These are phyloP conservation scores for Jaapia argillacea DNA, from an alignment of 768 basidiomycete species.

Conservation along the genomic window DNA sequence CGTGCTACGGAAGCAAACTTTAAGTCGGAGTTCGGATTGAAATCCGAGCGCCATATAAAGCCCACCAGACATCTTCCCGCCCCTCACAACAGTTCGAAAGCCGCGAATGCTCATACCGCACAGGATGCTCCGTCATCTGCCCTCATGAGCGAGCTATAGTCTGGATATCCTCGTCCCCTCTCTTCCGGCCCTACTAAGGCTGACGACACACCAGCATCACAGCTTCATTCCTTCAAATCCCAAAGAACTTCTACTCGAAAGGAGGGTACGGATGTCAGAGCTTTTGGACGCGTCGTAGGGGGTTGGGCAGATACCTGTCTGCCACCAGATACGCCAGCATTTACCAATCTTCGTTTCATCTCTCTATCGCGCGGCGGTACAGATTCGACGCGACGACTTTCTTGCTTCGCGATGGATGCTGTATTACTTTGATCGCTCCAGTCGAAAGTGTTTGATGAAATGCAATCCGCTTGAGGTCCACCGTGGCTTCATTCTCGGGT, in stretches of 20 bases:
- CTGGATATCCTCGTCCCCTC: slow-evolving; percentile 38
- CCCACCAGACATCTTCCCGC: not conserved
- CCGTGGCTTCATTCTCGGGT: no score
- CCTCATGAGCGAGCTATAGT: slow-evolving; percentile 64
- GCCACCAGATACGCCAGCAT: no score
- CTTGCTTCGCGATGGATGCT: no score
- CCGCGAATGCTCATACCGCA: slow-evolving; percentile 48
- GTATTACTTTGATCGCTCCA: not conserved
- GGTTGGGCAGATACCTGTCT: not conserved
- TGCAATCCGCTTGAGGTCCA: not conserved
- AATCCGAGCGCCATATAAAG: no score
- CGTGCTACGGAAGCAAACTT: no score
- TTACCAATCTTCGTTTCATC: not conserved
- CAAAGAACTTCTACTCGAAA: not conserved
- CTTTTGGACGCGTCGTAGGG: not conserved
- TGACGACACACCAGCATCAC: not conserved
- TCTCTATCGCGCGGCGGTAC: not conserved
- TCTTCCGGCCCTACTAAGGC: not conserved
- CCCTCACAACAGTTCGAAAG: slow-evolving; percentile 30
- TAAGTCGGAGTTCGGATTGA: no score
- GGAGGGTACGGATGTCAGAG: not conserved
- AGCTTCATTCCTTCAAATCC: not conserved
- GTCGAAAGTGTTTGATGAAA: not conserved
- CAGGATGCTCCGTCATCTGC: slow-evolving; percentile 22
- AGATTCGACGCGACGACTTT: not conserved